These are phyloP conservation scores for Rhodamnia rubescens DNA, from an alignment of 345 rosid genomes.

Conservation along the genomic window DNA sequence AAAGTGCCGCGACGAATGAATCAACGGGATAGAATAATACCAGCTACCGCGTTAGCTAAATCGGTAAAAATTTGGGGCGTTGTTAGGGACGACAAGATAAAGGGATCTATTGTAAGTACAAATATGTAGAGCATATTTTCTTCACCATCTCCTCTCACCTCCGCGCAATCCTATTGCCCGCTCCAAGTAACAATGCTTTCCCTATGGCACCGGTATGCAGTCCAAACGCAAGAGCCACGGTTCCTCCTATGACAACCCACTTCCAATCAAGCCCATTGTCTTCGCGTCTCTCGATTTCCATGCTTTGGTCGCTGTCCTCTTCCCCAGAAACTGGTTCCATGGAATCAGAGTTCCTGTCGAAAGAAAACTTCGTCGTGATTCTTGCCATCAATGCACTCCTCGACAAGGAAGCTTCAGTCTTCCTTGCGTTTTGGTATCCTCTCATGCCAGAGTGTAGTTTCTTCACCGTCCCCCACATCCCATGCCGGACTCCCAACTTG, in stretches of 20 bases:
- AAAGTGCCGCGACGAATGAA: background rate
- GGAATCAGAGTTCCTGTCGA: conserved; percentile 24
- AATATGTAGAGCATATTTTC: background rate
- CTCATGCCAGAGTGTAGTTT: conserved; percentile 78
- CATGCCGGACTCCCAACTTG: conserved; percentile 84
- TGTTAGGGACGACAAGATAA: background rate
- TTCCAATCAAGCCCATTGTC: conserved; percentile 79
- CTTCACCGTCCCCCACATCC: conserved; percentile 97
- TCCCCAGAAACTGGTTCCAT: conserved; percentile 21
- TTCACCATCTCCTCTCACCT: conserved; percentile 28
- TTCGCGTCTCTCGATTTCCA: conserved; percentile 12
- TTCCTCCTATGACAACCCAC: conserved; percentile 77
- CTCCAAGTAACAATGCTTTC: conserved; percentile 67
- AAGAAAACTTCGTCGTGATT: conserved; percentile 54
- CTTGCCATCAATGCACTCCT: conserved; percentile 61
- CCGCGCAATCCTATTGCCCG: conserved; percentile 69
- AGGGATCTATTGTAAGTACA: background rate
- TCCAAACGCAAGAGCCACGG: conserved; percentile 67
- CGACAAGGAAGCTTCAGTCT: conserved; percentile 45
- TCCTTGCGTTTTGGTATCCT: conserved; percentile 73
- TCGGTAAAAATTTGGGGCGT: background rate
- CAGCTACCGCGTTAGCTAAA: background rate
- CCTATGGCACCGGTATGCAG: conserved; percentile 63
- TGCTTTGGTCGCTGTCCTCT: conserved; percentile 18
- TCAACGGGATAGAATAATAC: background rate